These are phyloP conservation scores for Arabidopsis suecica DNA, from an alignment of 345 rosid genomes.

Conservation along the genomic window DNA sequence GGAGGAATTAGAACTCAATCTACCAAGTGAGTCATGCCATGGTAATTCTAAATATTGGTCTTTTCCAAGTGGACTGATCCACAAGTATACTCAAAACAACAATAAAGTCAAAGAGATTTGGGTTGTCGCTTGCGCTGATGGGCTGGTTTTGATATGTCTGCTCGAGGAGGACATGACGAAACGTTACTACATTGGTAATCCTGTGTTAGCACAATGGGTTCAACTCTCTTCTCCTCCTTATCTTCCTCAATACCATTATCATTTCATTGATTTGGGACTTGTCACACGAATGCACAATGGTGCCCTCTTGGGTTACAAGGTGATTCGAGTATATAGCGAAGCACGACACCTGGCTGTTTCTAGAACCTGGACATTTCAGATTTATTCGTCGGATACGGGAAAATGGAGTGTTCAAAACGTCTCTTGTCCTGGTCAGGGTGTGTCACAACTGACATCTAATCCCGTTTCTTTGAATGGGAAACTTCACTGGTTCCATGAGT, in stretches of 20 bases:
- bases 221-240: constrained; percentile 9
- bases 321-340: background rate
- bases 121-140: constrained; percentile 7
- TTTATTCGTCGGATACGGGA: background rate
- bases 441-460: background rate
- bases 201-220: constrained; percentile 11
- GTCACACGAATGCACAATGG: background rate
- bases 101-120: background rate
- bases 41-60: background rate
- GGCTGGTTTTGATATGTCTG: background rate
- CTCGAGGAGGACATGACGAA: background rate
- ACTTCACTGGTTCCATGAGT: background rate
- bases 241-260: background rate
- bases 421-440: background rate
- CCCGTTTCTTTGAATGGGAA: background rate
- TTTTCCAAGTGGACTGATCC: background rate
- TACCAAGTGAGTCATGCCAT: background rate
- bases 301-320: constrained; percentile 15
- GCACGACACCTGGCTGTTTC: background rate
- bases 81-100: background rate
- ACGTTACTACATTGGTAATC: constrained; percentile 12
- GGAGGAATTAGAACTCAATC: background rate
- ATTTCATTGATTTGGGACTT: background rate
- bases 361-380: background rate
- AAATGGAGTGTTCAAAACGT: background rate